Evolutionary conservation across 192 early-diverging fungal species (phyloP).

Genomic region (Coemansia biformis): DNA sequence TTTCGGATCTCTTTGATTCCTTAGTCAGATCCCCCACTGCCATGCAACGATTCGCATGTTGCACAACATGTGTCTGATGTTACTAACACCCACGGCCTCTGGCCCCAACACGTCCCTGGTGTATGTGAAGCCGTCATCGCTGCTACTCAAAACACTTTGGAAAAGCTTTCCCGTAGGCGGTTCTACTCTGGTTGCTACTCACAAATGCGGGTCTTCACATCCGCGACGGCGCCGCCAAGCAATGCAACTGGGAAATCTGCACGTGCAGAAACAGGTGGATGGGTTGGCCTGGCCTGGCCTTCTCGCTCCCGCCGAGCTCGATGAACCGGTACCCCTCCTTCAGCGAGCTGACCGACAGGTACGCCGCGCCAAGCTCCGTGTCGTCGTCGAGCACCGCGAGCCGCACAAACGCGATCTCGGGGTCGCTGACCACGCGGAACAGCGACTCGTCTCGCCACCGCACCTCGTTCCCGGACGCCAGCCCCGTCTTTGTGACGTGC

Average conservation of each 20-base stretch:
- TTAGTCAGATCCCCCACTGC: no score
- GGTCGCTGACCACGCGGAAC: slow-evolving; percentile 31
- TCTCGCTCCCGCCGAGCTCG: slow-evolving; percentile 42
- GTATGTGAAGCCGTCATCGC: no score
- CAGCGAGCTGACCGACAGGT: slow-evolving; percentile 24
- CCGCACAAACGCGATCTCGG: slow-evolving; percentile 40
- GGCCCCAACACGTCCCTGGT: no score
- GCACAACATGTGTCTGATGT: no score
- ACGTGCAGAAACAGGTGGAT: slow-evolving; percentile 34
- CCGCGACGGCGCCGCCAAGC: slow-evolving; percentile 4
- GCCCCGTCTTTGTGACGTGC: slow-evolving; percentile 18
- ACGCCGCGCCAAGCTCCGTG: slow-evolving; percentile 32
- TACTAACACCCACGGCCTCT: no score
- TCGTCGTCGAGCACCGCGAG: slow-evolving; percentile 39
- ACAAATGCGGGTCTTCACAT: no score
- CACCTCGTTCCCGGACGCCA: slow-evolving; percentile 26
- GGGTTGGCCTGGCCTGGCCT: slow-evolving; percentile 14
- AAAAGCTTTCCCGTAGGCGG: no score
- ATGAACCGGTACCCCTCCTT: slow-evolving; percentile 42
- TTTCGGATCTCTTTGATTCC: no score
- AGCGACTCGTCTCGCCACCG: slow-evolving; percentile 35
- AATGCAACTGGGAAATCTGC: slow-evolving; percentile 43
- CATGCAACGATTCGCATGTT: no score
- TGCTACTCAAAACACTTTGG: no score
- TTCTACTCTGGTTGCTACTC: no score